phyloP scores from a whole-genome alignment of 768 basidiomycete genomes.

The Leccinum incarnatum region DNA sequence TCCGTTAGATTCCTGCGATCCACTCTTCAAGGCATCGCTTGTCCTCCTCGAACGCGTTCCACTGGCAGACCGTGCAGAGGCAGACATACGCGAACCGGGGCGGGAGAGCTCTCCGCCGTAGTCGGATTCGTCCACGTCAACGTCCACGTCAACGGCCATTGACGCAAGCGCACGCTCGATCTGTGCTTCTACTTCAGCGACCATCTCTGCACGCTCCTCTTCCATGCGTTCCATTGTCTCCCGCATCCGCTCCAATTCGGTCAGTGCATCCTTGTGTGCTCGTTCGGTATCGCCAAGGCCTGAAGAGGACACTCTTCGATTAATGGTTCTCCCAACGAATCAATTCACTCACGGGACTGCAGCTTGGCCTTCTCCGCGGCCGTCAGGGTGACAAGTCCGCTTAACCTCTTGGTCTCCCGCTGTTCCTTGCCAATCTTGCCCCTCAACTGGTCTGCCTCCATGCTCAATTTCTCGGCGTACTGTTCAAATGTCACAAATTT shows the following conservation, averaged over 20 bases:
- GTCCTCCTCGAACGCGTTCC: slow-evolving; percentile 55
- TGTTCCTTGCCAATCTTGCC: slow-evolving; percentile 90
- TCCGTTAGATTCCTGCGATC: slow-evolving; percentile 18
- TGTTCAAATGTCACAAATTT: slow-evolving; percentile 94
- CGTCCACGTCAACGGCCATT: slow-evolving; percentile 56
- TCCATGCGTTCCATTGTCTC: slow-evolving; percentile 87
- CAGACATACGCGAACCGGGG: slow-evolving; percentile 64
- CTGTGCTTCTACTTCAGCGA: slow-evolving; percentile 90
- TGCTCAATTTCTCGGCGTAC: slow-evolving; percentile 87
- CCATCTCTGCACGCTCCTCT: slow-evolving; percentile 81
- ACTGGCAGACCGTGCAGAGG: slow-evolving; percentile 42
- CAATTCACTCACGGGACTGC: slow-evolving; percentile 61
- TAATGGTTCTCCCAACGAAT: slow-evolving; percentile 1
- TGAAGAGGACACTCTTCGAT: slow-evolving; percentile 26
- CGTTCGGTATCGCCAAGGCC: slow-evolving; percentile 80
- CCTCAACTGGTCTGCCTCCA: slow-evolving; percentile 81
- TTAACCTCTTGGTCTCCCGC: slow-evolving; percentile 80
- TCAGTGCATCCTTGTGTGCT: slow-evolving; percentile 75
- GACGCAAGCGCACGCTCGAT: slow-evolving; percentile 83
- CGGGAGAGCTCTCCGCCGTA: slow-evolving; percentile 55
- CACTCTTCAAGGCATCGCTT: slow-evolving; percentile 56
- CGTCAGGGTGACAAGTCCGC: slow-evolving; percentile 73
- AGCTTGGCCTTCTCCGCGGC: slow-evolving; percentile 76
- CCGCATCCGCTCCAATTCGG: slow-evolving; percentile 83
- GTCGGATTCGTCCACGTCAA: slow-evolving; percentile 63